Evolutionary conservation across 805 yeast species (phyloP), one percentile per base, ranked within the genome.

Genomic region (Cyberlindnera euphorbiiphila): DNA sequence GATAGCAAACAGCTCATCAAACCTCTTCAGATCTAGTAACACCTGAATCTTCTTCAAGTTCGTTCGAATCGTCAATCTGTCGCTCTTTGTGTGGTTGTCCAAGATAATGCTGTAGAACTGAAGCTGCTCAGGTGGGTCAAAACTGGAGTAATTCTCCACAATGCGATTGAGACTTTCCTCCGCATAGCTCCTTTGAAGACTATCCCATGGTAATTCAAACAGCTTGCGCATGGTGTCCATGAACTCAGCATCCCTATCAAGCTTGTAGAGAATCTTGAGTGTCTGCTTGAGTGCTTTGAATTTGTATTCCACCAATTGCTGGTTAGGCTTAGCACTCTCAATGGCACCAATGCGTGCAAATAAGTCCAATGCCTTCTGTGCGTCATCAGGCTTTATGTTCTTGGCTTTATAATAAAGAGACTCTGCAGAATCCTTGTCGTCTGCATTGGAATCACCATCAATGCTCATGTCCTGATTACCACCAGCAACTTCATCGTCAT

Each of bases 41-140:
- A 64, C 49, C 19, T 69, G 66, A 4, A 76, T 60, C 31, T 67
- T 61, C 38, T 66, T 70, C 22, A 78, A 51, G 29, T 62, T 65
- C n/a, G 72, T 60, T 43, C 74, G 71, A 30, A 77, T 59, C 62
- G 71, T 66, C 25, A 76, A 46, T 24, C 78, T 57, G 23, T 70
- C 71, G 24, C 52, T 60, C 14, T 42, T 39, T 7, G 49, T 25
- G 43, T 55, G 32, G 45, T 47, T 16, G 43, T 37, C 20, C 6
- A 68, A 48, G 61, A 58, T 35, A 35, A 38, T n/a, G 45, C 47
- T 31, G 56, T 64, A 47, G 61, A 72, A 15, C 22, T 32, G 5
- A 41, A 48, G 43, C 57, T 59, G 37, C 1, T 32, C 37, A 9
- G 30, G 29, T 0, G 44, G 32, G 3, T 47, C 37, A 1, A 50